These are phyloP conservation scores for Malus domestica DNA, from an alignment of 306 rosid species.

Conservation along the genomic window ASM211411v1 NC_041802.1:30032501-30033000, in stretches of 20 bases:
- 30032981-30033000: background rate
- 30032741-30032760: slow-evolving; percentile 46
- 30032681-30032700: slow-evolving; percentile 74
- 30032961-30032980: too few relatives aligned
- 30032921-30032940: background rate
- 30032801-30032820: slow-evolving; percentile 48
- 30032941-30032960: too few relatives aligned
- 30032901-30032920: background rate
- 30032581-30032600: slow-evolving; percentile 34
- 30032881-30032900: background rate
- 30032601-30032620: slow-evolving; percentile 10
- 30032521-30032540: slow-evolving; percentile 95
- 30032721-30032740: slow-evolving; percentile 55
- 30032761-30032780: slow-evolving; percentile 49
- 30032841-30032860: background rate
- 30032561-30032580: slow-evolving; percentile 70
- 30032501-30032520: slow-evolving; percentile 94
- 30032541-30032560: slow-evolving; percentile 63
- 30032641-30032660: slow-evolving; percentile 13
- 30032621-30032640: slow-evolving; percentile 7
- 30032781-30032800: slow-evolving; percentile 78
- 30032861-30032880: slow-evolving; percentile 10
- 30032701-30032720: slow-evolving; percentile 58
- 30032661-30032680: slow-evolving; percentile 45
- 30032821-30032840: slow-evolving; percentile 13